Conservation (phyloP, 345 rosid species). For the Populus alba region DNA sequence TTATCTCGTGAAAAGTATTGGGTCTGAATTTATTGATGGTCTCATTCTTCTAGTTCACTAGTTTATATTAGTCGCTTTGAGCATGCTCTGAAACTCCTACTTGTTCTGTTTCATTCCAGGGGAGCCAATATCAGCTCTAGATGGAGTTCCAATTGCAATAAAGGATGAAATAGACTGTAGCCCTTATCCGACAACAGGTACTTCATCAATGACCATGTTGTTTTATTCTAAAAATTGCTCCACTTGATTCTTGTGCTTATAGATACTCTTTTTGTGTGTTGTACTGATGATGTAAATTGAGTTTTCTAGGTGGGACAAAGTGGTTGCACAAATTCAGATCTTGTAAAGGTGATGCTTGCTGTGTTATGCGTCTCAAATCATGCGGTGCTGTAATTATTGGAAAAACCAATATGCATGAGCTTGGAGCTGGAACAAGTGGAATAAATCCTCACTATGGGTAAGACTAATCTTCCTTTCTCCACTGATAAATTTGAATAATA, state of each 20-base stretch:
- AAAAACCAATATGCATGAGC: slow-evolving; percentile 82
- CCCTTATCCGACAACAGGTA: slow-evolving; percentile 79
- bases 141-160: slow-evolving; percentile 69
- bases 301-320: slow-evolving; percentile 60
- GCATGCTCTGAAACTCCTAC: background rate
- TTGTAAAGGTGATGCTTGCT: slow-evolving; percentile 54
- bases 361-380: slow-evolving; percentile 51
- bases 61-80: background rate
- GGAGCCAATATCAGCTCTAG: slow-evolving; percentile 55
- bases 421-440: slow-evolving; percentile 77
- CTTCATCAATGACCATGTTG: background rate
- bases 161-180: slow-evolving; percentile 77
- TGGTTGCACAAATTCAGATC: slow-evolving; percentile 62
- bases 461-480: background rate
- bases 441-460: slow-evolving; percentile 80
- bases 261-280: too few relatives aligned
- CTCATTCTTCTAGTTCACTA: background rate
- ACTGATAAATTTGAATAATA: background rate
- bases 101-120: slow-evolving; percentile 32
- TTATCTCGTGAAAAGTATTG: background rate
- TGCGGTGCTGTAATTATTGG: slow-evolving; percentile 71
- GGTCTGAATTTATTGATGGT: background rate
- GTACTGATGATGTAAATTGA: background rate
- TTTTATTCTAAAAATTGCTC: background rate
- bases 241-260: background rate